phyloP scores from a whole-genome alignment of 169 alveolate species.

The Plasmodium blacklocki region DNA sequence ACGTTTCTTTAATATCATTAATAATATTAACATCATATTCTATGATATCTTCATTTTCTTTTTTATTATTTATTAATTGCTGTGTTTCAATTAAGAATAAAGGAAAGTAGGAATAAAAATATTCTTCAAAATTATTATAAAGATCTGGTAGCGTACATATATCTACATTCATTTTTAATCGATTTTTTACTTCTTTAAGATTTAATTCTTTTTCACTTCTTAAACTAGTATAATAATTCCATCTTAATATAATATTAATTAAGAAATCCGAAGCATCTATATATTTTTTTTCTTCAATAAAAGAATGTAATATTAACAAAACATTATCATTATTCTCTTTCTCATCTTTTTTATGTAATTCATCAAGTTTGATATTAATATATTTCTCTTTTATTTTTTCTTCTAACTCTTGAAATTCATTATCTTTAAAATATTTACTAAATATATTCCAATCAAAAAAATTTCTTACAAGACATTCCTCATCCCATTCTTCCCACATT shows the following conservation, averaged over 20 bases:
- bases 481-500: conserved; percentile 74
- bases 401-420: conserved; percentile 62
- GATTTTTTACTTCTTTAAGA: conserved; percentile 26
- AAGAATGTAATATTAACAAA: conserved; percentile 27
- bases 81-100: conserved; percentile 72
- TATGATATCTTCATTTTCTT: conserved; percentile 48
- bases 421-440: conserved; percentile 34
- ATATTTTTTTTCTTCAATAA: conserved; percentile 36
- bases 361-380: neutral
- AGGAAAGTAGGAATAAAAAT: conserved; percentile 55
- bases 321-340: conserved; percentile 18
- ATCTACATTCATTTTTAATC: conserved; percentile 70
- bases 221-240: conserved; percentile 73
- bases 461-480: conserved; percentile 22
- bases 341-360: conserved; percentile 52
- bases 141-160: conserved; percentile 28
- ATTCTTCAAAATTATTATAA: conserved; percentile 58
- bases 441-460: conserved; percentile 69
- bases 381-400: conserved; percentile 31
- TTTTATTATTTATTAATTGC: conserved; percentile 67
- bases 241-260: conserved; percentile 53
- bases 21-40: conserved; percentile 34
- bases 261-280: conserved; percentile 53
- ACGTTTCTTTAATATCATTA: conserved; percentile 27
- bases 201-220: conserved; percentile 56